These are phyloP conservation scores for Suillus alpinus DNA, from an alignment of 768 basidiomycete genomes.

Conservation along the genomic window DNA sequence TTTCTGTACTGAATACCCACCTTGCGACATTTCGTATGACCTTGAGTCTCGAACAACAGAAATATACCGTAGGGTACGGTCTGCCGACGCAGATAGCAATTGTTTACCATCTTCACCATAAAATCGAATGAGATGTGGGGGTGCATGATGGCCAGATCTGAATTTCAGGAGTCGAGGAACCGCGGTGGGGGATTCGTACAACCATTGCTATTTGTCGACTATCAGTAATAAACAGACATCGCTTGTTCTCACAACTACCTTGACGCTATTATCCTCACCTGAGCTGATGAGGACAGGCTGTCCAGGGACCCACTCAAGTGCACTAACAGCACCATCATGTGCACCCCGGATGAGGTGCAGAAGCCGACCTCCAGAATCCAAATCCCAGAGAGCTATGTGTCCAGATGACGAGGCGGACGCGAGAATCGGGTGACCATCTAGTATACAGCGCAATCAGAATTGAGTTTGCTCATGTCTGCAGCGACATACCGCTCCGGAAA, in stretches of 20 bases:
- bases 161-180: constrained; percentile 87
- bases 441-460: background rate
- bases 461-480: background rate
- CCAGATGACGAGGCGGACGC: constrained; percentile 86
- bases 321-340: constrained; percentile 81
- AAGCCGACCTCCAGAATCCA: constrained; percentile 76
- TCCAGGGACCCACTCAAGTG: constrained; percentile 88
- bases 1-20: constrained; percentile 32
- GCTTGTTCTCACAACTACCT: constrained; percentile 47
- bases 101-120: constrained; percentile 98
- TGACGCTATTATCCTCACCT: constrained; percentile 93
- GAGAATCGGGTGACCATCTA: constrained; percentile 86
- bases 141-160: constrained; percentile 87
- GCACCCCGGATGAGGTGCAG: constrained; percentile 85
- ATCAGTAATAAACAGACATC: background rate
- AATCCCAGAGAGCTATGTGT: constrained; percentile 91
- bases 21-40: constrained; percentile 93
- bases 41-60: constrained; percentile 94
- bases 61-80: constrained; percentile 85
- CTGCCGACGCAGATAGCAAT: constrained; percentile 82
- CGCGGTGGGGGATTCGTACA: constrained; percentile 88
- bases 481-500: constrained; percentile 81
- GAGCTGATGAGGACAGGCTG: constrained; percentile 89
- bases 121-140: constrained; percentile 89
- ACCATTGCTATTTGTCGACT: constrained; percentile 76